Evolutionary conservation across 2,329 filamentous ascomycete genomes (phyloP), one percentile per base, ranked within the genome.

Genomic region (Plenodomus lindquistii): DNA sequence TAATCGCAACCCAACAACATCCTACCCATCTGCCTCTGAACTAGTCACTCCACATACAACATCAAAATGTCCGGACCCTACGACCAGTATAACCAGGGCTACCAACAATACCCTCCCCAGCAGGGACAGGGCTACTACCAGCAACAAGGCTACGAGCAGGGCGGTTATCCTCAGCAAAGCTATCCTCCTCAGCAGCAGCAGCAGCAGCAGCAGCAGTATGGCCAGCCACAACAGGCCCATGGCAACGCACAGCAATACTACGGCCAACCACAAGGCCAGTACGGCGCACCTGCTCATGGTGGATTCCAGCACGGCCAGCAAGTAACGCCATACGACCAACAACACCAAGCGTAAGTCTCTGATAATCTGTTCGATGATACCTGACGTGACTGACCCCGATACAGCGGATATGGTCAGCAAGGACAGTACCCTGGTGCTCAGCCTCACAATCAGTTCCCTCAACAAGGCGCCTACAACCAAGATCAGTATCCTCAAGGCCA

Each of bases 41-140:
- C 44, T n/a, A n/a, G n/a, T n/a, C 36, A 35, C 45, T 44, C 43
- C 45, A 19, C 37, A 38, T 44, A 22, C 55, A 51, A 37, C 38
- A 37, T 37, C 57, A 69, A 31, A 48, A 82, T 82, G 80, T 81
- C 79, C 15, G 78, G 78, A 49, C 77, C 77, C 31, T 81, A 81
- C 72, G 74, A 79, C 54, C 71, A 76, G 47, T 74, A 75, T 55
- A 63, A 66, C 57, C 69, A 71, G 24, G 62, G 62, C 39, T 61
- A 68, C 54, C 66, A 73, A 52, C 67, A 72, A 39, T 71, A 72
- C 53, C 67, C 69, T 7, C 65, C 66, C 1, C 68, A 70, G 10
- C 68, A 70, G 10, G 55, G 57, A 31, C 62, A 67, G 42, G 63
- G 60, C 43, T 57, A 72, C 41, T 56, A 57, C 11, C 67, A 57